Evolutionary conservation across 2,329 filamentous ascomycete genomes (phyloP), one percentile per base, ranked within the genome.

Genomic region (Diaporthe ampelina): DNA sequence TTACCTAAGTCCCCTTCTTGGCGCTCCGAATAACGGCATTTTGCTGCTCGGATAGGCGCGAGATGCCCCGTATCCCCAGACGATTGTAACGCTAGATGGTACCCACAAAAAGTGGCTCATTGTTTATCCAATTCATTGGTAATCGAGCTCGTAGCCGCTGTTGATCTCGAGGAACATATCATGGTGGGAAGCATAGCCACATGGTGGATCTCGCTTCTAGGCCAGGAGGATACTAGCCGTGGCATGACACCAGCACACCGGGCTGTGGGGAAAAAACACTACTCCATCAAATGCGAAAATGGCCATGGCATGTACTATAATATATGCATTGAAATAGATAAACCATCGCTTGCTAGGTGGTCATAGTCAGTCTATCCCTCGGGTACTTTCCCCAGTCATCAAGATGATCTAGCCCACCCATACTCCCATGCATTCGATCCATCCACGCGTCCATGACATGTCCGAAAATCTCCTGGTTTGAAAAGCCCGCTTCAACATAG

Each of bases 281-380:
- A 29, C 2, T 1, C 2, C 11, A 11, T 13, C 1, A 11, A 3
- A 21, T 26, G 45, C 1, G 3, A 11, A 10, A 13, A 4, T 24
- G 9, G 50, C 9, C 52, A n/a, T 8, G 10, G 5, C 3, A 67
- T 15, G 63, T 26, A 21, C 32, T 54, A 68, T 54, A 68, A 68
- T 68, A 54, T 68, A 68, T 68, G 48, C 63, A 68, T 40, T 68
- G 45, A 40, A 67, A 40, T 15, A 29, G 48, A 24, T 35, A 54
- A 68, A 29, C 21, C 63, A 68, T 54, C 63, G 63, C 63, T 68
- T 68, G 63, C 32, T 54, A 40, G 63, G 32, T 68, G 63, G 63
- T 52, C 63, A 68, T 35, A 68, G 48, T 68, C 63, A 68, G 63
- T 68, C 48, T 68, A 68, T 68, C 63, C 63, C 48, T 29, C 35